Conservation (phyloP, 495 filamentous ascomycete species). For the Trichodelitschia bisporula region DNA sequence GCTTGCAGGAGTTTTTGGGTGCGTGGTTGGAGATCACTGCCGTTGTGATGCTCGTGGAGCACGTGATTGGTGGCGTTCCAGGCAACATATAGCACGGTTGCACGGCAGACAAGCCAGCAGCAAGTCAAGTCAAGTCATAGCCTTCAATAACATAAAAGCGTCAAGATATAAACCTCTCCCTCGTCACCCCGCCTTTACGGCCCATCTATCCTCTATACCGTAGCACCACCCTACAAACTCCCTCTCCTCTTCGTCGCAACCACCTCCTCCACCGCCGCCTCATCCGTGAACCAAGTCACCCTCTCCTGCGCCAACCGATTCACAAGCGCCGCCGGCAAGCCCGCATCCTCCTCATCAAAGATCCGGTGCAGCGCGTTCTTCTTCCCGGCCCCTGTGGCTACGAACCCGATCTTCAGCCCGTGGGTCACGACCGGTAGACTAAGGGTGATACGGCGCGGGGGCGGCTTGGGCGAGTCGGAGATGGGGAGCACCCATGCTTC, state of each 20-base stretch:
- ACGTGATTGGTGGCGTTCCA: no score
- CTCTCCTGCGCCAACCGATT: conserved; percentile 62
- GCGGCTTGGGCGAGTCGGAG: conserved; percentile 83
- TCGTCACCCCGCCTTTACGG: no score
- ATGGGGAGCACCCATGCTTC: conserved; percentile 83
- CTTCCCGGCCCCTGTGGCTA: conserved; percentile 74
- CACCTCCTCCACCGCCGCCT: conserved; percentile 59
- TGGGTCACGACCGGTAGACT: conserved; percentile 75
- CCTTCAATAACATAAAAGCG: no score
- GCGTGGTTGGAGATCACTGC: no score
- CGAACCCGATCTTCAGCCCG: conserved; percentile 62
- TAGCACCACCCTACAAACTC: neutral
- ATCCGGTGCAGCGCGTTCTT: conserved; percentile 79
- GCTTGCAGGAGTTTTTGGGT: no score
- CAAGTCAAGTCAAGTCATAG: no score
- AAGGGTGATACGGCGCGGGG: conserved; percentile 70
- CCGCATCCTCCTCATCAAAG: conserved; percentile 56
- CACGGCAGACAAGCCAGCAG: no score
- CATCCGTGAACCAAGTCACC: conserved; percentile 87
- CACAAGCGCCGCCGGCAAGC: conserved; percentile 63
- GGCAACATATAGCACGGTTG: no score
- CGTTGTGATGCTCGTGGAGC: no score
- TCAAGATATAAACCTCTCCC: no score
- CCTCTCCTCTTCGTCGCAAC: conserved; percentile 9
- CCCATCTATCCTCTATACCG: neutral